phyloP scores from a whole-genome alignment of 1,284 basidiomycete genomes.

The Pholiota adiposa region DNA sequence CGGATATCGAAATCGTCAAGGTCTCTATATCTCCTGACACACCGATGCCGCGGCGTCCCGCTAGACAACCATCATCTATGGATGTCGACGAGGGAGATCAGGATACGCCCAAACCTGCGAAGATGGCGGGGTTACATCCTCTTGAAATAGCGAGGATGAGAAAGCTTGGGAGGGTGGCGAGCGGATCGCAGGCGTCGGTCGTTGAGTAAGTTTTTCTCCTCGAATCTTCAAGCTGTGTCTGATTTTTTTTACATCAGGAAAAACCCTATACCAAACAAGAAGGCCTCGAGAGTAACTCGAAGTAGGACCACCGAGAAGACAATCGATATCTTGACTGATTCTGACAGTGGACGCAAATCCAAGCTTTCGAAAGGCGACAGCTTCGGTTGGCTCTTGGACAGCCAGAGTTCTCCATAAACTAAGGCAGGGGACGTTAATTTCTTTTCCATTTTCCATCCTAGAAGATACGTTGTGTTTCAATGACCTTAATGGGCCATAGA shows the following conservation, averaged over 20 bases:
- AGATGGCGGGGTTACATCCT: neutral
- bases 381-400: slow-evolving; percentile 1
- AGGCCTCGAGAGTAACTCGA: neutral
- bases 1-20: slow-evolving; percentile 6
- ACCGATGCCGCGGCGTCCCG: neutral
- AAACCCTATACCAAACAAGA: neutral
- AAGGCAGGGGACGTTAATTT: too few species aligned
- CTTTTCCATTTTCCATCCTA: too few species aligned
- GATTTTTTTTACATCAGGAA: neutral
- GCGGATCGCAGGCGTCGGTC: neutral
- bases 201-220: neutral
- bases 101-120: neutral
- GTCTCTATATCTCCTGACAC: neutral
- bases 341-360: neutral
- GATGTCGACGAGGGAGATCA: slow-evolving; percentile 2
- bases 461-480: too few species aligned
- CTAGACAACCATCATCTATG: neutral
- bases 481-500: too few species aligned
- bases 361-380: neutral
- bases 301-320: neutral
- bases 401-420: neutral
- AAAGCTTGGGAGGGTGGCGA: neutral
- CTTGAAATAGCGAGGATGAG: neutral
- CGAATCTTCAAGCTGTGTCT: neutral
- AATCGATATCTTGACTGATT: neutral